Evolutionary conservation across 2,329 filamentous ascomycete genomes (phyloP), one percentile per base, ranked within the genome.

Genomic region (Macrophomina phaseolina): DNA sequence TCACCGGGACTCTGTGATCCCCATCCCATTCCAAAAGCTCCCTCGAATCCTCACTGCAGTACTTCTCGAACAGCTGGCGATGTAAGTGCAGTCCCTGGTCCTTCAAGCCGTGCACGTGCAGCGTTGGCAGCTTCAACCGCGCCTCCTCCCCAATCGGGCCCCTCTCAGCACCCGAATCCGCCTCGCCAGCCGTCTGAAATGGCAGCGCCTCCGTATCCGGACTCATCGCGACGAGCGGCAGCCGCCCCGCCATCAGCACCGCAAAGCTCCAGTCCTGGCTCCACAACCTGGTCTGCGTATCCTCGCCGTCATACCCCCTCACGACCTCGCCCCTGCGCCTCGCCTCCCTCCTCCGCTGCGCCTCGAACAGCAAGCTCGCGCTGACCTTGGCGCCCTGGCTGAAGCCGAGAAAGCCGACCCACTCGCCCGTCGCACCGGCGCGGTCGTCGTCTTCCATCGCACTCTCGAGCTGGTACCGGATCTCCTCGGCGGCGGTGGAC

Each of bases 1-100:
- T 91, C 67, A 94, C 84, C 1, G 91, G 90, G 58, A 94, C 81
- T 5, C 91, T 80, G 75, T 94, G 91, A 1, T 83, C 84, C 0
- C 90, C 91, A 67, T 91, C 85, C 91, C 91, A 94, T 75, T 93
- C 89, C 1, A 94, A 76, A 53, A 93, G 68, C 46, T 78, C 82
- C 5, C 84, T 80, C 2, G 80, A 86, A 0, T 81, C 83, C 9
- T 80, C 73, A 60, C 86, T 81, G 73, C 88, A 91, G 74, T 89
- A 93, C 62, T 85, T 77, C 8, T 85, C 76, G 61, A 87, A 73
- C 70, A 90, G 72, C 73, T 83, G 79, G 65, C 83, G 78, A 73
- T 91, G 90, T 52, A 86, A 77, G 67, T 85, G 79, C 30, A 93
- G 72, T 0, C 87, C 88, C 0, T 84, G 81, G 76, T 90, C 88